Percentiles rank a stretch among this genome's conserved stretches.
Conservation (phyloP, 2,329 filamentous ascomycete species). For the Alternaria infectoria region DNA sequence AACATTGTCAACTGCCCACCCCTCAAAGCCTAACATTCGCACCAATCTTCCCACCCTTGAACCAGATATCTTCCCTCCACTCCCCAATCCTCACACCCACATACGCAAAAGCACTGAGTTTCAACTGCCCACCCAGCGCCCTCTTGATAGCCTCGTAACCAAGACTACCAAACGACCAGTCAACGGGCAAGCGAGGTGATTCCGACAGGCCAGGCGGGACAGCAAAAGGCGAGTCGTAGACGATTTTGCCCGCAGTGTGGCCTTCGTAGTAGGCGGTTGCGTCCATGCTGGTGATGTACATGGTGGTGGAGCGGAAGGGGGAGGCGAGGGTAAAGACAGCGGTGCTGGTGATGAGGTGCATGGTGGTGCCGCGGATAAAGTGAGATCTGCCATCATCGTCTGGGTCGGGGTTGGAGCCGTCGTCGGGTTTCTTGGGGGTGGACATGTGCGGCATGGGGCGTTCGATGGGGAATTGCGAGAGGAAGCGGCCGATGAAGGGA, state of each 20-base stretch:
- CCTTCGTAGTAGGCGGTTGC: conserved; percentile 87
- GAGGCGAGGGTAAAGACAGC: conserved; percentile 84
- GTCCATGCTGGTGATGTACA: conserved; percentile 80
- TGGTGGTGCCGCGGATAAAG: conserved; percentile 83
- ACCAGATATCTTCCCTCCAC: conserved; percentile 71
- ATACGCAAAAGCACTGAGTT: conserved; percentile 77
- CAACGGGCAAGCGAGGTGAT: conserved; percentile 80
- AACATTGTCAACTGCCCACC: not conserved
- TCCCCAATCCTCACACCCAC: conserved; percentile 76
- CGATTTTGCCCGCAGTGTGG: conserved; percentile 77
- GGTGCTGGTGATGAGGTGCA: conserved; percentile 86
- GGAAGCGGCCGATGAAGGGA: conserved; percentile 72
- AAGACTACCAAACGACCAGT: conserved; percentile 76
- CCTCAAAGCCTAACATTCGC: conserved; percentile 53
- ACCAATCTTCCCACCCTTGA: conserved; percentile 54
- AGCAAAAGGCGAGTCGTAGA: conserved; percentile 75
- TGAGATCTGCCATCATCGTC: conserved; percentile 58
- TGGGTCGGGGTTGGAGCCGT: conserved; percentile 21
- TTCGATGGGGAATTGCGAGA: conserved; percentile 74
- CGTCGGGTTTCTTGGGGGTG: conserved; percentile 58
- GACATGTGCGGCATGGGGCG: conserved; percentile 72
- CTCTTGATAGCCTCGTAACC: conserved; percentile 82
- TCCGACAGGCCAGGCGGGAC: conserved; percentile 75
- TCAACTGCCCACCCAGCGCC: conserved; percentile 80
- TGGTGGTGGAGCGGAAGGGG: conserved; percentile 72